Base-by-base conservation (phyloP, 257 asterid genomes). In the Lycium barbarum region DNA sequence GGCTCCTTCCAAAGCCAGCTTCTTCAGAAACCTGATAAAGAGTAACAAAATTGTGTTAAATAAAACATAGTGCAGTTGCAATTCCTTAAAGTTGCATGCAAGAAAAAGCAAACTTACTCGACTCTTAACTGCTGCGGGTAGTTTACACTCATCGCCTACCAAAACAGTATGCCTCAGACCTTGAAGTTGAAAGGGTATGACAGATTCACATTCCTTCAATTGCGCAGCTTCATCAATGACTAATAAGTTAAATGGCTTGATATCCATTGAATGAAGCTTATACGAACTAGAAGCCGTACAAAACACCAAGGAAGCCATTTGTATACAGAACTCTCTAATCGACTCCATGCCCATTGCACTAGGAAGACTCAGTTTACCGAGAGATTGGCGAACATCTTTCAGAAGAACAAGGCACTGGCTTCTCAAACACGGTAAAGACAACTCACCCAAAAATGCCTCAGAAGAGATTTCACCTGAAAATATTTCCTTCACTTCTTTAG, bases 101-200 rank as follows among this genome's bases (percentile, higher is more conserved):
- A 0, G 1, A 82, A 84, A 0, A 51, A 20, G 61, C 67, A 55
- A 45, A 66, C 87, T 62, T 53, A 84, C 87, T 49, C 18, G 33
- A 73, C 87, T 84, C 40, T 47, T 51, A 53, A 84, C 87, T 38
- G 7, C 81, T 79, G 87, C 84, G 0, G 87, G 87, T 45, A 84
- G 72, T 35, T 84, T 84, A 45, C 87, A 79, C 83, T 84, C 87
- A 84, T 84, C 87, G 3, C 87, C 87, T 11, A 84, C 67, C 68
- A 84, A 82, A 51, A 84, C 55, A 15, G 71, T 81, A 78, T 84
- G 83, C n/a, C 3, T 78, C 18, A 84, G 7, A 45, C n/a, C 43
- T 15, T 65, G 47, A 5, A 84, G 80, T 79, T 78, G 87, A 65
- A 84, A 68, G 15, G 87, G 87, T 65, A 84, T 65, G 54, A 68